These are phyloP conservation scores for Exserohilum rostratum DNA, from an alignment of 2,329 filamentous ascomycete genomes.

Conservation along the genomic window DNA sequence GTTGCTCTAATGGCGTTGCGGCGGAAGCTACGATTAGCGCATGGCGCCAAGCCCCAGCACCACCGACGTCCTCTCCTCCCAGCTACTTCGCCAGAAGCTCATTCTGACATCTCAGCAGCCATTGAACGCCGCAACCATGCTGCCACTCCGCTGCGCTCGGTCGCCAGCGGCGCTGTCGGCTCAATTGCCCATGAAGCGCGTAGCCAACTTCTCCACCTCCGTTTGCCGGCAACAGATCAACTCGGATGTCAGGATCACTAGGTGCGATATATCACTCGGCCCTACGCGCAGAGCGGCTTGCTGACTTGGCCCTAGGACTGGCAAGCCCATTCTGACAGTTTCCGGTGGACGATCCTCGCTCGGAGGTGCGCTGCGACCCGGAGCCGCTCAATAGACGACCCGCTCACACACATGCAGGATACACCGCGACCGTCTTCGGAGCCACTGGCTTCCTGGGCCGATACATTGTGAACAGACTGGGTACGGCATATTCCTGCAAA, in stretches of 20 bases:
- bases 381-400: conserved; percentile 10
- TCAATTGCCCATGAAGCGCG: conserved; percentile 37
- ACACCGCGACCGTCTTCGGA: conserved; percentile 97
- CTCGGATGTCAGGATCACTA: conserved; percentile 89
- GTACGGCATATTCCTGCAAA: conserved; percentile 54
- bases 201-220: conserved; percentile 36
- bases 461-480: conserved; percentile 96
- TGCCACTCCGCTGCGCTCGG: conserved; percentile 49
- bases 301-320: conserved; percentile 64
- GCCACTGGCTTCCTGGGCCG: conserved; percentile 94
- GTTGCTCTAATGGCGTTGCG: conserved; percentile 29
- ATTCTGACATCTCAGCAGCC: conserved; percentile 37
- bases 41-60: conserved; percentile 27
- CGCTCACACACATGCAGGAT: conserved; percentile 64
- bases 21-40: conserved; percentile 30
- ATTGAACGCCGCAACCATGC: conserved; percentile 50
- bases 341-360: conserved; percentile 89
- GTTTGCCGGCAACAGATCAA: conserved; percentile 47
- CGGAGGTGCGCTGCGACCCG: conserved; percentile 67
- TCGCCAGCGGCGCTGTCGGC: conserved; percentile 46
- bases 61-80: conserved; percentile 26
- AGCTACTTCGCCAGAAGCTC: conserved; percentile 36
- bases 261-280: conserved; percentile 12
- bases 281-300: background rate
- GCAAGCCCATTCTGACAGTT: conserved; percentile 89